Evolutionary conservation across 768 basidiomycete species (phyloP).

Genomic region (Trametes elegans): DNA sequence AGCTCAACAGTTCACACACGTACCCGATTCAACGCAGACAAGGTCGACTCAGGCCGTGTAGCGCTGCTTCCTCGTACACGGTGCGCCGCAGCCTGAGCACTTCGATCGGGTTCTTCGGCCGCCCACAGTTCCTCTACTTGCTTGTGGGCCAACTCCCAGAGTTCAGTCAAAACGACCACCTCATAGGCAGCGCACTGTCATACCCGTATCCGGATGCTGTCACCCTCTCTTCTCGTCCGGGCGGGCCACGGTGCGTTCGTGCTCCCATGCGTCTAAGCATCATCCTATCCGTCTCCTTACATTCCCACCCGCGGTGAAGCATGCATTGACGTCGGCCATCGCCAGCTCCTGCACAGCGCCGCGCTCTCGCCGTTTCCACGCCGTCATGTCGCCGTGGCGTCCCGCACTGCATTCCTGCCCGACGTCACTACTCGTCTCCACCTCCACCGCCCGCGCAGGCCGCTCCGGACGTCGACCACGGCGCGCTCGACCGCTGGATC

Average conservation of each 20-base stretch:
- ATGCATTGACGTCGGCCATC: conserved; percentile 8
- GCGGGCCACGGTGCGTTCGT: conserved; percentile 2
- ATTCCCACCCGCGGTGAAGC: conserved; percentile 14
- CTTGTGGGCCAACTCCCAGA: neutral
- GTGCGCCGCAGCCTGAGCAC: neutral
- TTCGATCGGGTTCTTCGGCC: conserved; percentile 6
- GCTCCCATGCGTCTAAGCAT: neutral
- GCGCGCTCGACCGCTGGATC: conserved; percentile 53
- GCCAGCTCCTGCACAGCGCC: conserved; percentile 11
- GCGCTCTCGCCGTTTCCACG: conserved; percentile 12
- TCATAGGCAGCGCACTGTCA: neutral
- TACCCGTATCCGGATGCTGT: conserved; percentile 14
- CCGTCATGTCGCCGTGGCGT: conserved; percentile 11
- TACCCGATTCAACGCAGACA: conserved; percentile 3
- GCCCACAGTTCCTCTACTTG: neutral
- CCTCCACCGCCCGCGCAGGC: conserved; percentile 3
- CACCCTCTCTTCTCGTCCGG: neutral
- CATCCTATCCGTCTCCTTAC: conserved; percentile 5
- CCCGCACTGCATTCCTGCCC: conserved; percentile 7
- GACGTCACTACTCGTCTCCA: conserved; percentile 16
- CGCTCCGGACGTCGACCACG: neutral
- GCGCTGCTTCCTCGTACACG: neutral
- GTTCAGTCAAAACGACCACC: neutral
- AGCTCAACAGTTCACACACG: neutral
- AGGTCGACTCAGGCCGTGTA: conserved; percentile 5